Evolutionary conservation across 2,329 filamentous ascomycete species (phyloP).

Genomic region (Ascochyta lentis): DNA sequence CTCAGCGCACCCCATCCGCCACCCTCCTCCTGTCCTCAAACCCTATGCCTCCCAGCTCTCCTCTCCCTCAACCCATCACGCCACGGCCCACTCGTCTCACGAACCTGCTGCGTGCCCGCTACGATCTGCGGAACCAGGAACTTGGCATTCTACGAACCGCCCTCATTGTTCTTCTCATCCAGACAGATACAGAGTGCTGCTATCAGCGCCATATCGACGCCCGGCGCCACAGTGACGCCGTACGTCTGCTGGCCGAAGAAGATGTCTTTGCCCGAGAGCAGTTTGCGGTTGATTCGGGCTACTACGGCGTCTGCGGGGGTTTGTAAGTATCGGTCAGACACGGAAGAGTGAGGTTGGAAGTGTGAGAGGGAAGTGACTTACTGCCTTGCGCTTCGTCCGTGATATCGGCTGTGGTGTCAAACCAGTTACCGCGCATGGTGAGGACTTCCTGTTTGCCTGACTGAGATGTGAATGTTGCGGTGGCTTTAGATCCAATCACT

Average conservation of each 20-base stretch:
- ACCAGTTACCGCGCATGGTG: slow-evolving; percentile 67
- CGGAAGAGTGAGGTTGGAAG: background rate
- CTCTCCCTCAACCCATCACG: background rate
- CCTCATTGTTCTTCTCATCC: slow-evolving; percentile 59
- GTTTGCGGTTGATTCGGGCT: slow-evolving; percentile 65
- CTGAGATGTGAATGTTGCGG: slow-evolving; percentile 58
- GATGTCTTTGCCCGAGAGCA: slow-evolving; percentile 64
- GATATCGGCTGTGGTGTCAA: slow-evolving; percentile 65
- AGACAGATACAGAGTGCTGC: slow-evolving; percentile 71
- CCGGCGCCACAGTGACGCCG: slow-evolving; percentile 66
- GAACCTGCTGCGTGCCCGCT: background rate
- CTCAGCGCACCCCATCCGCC: too few relatives aligned
- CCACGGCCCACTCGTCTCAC: background rate
- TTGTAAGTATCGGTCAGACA: background rate
- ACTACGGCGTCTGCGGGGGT: slow-evolving; percentile 52
- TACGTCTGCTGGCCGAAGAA: slow-evolving; percentile 71
- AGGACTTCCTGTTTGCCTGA: slow-evolving; percentile 36
- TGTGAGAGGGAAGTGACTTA: slow-evolving; percentile 11
- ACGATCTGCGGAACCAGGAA: background rate
- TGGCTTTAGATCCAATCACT: slow-evolving; percentile 62
- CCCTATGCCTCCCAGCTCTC: background rate
- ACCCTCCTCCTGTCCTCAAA: too few relatives aligned
- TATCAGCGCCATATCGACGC: slow-evolving; percentile 70
- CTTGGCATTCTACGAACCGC: background rate
- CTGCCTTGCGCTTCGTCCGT: slow-evolving; percentile 53